These are phyloP conservation scores for Colletotrichum tamarilloi DNA, from an alignment of 2,329 filamentous ascomycete species.

Conservation along the genomic window DNA sequence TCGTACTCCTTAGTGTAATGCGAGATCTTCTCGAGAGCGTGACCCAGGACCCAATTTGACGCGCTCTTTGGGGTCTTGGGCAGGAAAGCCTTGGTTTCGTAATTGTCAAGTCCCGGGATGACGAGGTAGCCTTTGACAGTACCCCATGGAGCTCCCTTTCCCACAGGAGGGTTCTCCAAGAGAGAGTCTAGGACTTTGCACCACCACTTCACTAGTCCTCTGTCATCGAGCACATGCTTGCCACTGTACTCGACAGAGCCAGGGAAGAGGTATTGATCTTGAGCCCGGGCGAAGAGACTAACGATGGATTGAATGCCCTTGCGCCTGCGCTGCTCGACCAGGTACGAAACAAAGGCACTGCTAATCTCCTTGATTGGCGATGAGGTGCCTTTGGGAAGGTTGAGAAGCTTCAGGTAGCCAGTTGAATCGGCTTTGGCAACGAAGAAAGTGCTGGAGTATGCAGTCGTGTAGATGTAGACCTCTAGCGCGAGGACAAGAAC, in stretches of 20 bases:
- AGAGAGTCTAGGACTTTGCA: slow-evolving; percentile 86
- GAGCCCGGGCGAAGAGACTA: slow-evolving; percentile 91
- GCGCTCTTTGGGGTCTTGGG: slow-evolving; percentile 65
- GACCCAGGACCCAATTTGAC: slow-evolving; percentile 75
- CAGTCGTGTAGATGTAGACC: slow-evolving; percentile 86
- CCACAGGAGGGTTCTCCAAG: slow-evolving; percentile 59
- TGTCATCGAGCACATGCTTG: slow-evolving; percentile 93
- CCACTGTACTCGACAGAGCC: slow-evolving; percentile 85
- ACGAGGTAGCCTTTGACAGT: slow-evolving; percentile 81
- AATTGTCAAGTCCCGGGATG: slow-evolving; percentile 85
- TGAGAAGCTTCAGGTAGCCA: slow-evolving; percentile 79
- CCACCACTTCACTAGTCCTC: slow-evolving; percentile 95
- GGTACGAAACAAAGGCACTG: slow-evolving; percentile 79
- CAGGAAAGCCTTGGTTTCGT: slow-evolving; percentile 83
- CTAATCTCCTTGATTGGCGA: slow-evolving; percentile 82
- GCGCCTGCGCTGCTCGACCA: slow-evolving; percentile 75
- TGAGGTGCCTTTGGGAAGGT: slow-evolving; percentile 69
- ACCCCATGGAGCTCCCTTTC: slow-evolving; percentile 50
- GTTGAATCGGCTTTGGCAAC: slow-evolving; percentile 98
- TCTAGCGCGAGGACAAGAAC: slow-evolving; percentile 87
- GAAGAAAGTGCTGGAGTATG: slow-evolving; percentile 85
- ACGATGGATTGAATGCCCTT: slow-evolving; percentile 77
- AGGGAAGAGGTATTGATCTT: slow-evolving; percentile 94
- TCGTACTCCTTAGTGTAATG: slow-evolving; percentile 69
- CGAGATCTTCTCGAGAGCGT: slow-evolving; percentile 74